Conservation (phyloP, 1,284 basidiomycete genomes). For the Grifola frondosa region DNA sequence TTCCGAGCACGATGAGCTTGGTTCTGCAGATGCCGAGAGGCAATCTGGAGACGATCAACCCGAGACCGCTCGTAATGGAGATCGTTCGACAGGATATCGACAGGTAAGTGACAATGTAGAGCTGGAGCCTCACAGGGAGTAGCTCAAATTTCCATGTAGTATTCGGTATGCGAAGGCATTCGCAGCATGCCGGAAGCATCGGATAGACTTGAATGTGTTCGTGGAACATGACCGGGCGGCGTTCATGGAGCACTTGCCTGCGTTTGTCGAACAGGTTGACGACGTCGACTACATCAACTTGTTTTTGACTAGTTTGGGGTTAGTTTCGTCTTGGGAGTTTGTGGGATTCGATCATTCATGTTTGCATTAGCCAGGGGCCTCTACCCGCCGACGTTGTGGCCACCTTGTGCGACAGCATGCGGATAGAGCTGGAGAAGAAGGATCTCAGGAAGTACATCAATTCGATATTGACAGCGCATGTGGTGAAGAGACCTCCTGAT, state of each 20-base stretch:
- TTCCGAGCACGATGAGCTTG: slow-evolving; percentile 85
- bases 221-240: slow-evolving; percentile 73
- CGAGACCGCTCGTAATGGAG: slow-evolving; percentile 87
- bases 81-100: slow-evolving; percentile 76
- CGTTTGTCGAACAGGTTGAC: slow-evolving; percentile 82
- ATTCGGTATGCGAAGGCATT: slow-evolving; percentile 90
- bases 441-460: slow-evolving; percentile 85
- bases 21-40: slow-evolving; percentile 98
- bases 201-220: slow-evolving; percentile 88
- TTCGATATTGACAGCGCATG: slow-evolving; percentile 89
- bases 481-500: slow-evolving; percentile 90
- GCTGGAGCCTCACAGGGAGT: too few relatives aligned
- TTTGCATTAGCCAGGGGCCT: slow-evolving; percentile 56
- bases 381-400: slow-evolving; percentile 61
- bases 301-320: slow-evolving; percentile 87
- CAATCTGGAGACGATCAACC: slow-evolving; percentile 94
- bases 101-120: slow-evolving; percentile 47
- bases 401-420: slow-evolving; percentile 78
- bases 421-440: slow-evolving; percentile 67
- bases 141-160: too few relatives aligned
- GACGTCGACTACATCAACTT: slow-evolving; percentile 94
- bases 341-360: slow-evolving; percentile 1
- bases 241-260: slow-evolving; percentile 66
- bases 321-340: slow-evolving; percentile 27
- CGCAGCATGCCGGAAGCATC: slow-evolving; percentile 87